A percentile compares a stretch with the other conserved stretches of the same genome.
These are phyloP conservation scores for Saccharomyces paradoxus DNA, from an alignment of 805 yeast species.

Conservation along the genomic window DNA sequence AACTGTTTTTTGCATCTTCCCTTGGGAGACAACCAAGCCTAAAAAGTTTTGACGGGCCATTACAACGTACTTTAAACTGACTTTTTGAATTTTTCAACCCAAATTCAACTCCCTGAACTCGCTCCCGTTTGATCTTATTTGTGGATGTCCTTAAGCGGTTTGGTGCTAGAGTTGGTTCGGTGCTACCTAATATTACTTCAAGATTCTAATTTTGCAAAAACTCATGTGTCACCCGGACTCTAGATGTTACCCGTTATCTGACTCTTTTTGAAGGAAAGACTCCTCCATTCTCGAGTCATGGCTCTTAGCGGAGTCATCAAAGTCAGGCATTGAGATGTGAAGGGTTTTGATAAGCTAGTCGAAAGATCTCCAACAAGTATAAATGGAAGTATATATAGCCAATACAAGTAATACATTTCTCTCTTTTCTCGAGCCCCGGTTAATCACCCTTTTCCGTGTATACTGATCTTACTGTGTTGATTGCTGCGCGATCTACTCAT, in stretches of 20 bases:
- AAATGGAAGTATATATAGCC: background rate
- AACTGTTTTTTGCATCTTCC: constrained; percentile 91
- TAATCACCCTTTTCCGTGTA: background rate
- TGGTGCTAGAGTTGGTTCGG: background rate
- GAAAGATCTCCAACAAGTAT: background rate
- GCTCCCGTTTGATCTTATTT: background rate
- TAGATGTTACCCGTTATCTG: background rate
- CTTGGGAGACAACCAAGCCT: constrained; percentile 92
- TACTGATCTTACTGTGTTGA: background rate
- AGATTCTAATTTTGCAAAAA: background rate
- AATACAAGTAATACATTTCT: background rate
- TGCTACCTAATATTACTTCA: background rate
- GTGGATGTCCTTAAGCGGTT: background rate
- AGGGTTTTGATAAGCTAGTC: background rate
- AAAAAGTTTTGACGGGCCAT: constrained; percentile 89
- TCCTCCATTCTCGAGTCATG: background rate
- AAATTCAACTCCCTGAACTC: background rate
- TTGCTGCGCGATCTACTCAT: background rate
- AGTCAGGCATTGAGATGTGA: background rate
- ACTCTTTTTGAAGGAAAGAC: background rate
- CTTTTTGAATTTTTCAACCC: background rate
- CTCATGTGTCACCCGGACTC: background rate
- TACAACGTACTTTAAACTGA: background rate
- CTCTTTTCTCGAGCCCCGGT: background rate
- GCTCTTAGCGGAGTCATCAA: background rate